phyloP scores from a whole-genome alignment of 2,329 filamentous ascomycete genomes.

The Clarireedia sp. region DNA sequence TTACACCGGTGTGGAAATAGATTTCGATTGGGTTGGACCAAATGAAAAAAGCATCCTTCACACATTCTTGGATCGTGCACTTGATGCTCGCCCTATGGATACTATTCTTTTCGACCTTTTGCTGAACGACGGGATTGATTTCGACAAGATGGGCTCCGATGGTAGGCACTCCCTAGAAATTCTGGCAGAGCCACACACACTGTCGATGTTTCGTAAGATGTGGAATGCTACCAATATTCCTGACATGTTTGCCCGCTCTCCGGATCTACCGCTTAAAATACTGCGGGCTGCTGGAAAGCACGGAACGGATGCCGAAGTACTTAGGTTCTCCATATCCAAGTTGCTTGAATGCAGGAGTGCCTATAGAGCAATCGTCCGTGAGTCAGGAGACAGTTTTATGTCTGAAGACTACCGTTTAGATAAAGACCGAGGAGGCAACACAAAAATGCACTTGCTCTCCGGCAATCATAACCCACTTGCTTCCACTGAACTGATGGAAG shows the following conservation, averaged over 20 bases:
- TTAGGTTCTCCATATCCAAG: background rate
- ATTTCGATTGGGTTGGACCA: too few species aligned
- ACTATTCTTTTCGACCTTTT: too few species aligned
- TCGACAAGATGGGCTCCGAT: background rate
- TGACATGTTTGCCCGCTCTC: background rate
- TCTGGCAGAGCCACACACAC: background rate
- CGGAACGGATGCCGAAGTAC: too few species aligned
- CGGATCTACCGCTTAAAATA: background rate
- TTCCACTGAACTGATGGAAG: background rate
- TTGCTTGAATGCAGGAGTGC: too few species aligned
- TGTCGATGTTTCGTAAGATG: background rate
- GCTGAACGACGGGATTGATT: background rate
- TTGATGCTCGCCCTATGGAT: too few species aligned
- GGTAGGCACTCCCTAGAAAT: background rate
- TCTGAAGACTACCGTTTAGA: too few species aligned
- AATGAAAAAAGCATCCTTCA: too few species aligned
- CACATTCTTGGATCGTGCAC: too few species aligned
- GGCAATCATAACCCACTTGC: background rate
- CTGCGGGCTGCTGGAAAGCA: background rate
- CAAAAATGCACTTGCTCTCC: background rate
- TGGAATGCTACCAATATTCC: background rate
- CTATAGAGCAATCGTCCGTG: too few species aligned
- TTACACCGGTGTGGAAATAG: too few species aligned
- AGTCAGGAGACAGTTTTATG: too few species aligned
- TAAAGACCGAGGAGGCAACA: too few species aligned